These are phyloP conservation scores for Marchantia polymorpha DNA, from an alignment of 225 moss, liverwort and hornwort genomes.

Conservation along the genomic window DNA sequence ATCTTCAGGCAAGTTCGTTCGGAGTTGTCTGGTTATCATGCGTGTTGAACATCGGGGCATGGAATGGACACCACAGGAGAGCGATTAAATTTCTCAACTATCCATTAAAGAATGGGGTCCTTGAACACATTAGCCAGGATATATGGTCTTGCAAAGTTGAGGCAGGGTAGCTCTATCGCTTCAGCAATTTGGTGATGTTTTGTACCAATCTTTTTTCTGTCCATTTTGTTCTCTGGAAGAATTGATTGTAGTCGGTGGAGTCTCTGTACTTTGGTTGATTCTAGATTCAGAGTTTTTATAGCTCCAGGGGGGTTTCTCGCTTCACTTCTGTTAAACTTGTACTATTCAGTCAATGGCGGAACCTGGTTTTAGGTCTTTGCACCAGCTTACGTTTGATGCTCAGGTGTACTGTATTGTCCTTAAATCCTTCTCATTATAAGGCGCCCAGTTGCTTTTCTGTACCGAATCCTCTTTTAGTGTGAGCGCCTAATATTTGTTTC, in stretches of 20 bases:
- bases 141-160: constrained; percentile 29
- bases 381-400: constrained; percentile 21
- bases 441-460: constrained; percentile 9
- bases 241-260: constrained; percentile 22
- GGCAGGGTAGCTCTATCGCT: constrained; percentile 21
- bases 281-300: constrained; percentile 28
- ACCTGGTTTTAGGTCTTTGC: constrained; percentile 18
- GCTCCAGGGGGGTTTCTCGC: constrained; percentile 32
- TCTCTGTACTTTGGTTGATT: constrained; percentile 37
- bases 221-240: constrained; percentile 32
- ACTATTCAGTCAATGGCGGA: constrained; percentile 32
- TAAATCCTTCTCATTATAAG: constrained; percentile 13
- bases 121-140: constrained; percentile 41
- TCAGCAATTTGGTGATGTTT: constrained; percentile 38
- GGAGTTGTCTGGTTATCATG: constrained; percentile 24
- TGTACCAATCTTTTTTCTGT: constrained; percentile 34
- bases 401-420: constrained; percentile 36
- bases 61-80: constrained; percentile 25
- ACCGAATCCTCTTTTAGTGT: constrained; percentile 6
- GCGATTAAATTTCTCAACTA: constrained; percentile 25
- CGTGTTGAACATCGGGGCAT: constrained; percentile 27
- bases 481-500: constrained; percentile 17
- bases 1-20: constrained; percentile 29
- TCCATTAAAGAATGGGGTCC: constrained; percentile 20
- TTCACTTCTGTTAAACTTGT: constrained; percentile 35